These are phyloP conservation scores for Erucastrum elatum DNA, from an alignment of 345 rosid genomes.

Conservation along the genomic window DNA sequence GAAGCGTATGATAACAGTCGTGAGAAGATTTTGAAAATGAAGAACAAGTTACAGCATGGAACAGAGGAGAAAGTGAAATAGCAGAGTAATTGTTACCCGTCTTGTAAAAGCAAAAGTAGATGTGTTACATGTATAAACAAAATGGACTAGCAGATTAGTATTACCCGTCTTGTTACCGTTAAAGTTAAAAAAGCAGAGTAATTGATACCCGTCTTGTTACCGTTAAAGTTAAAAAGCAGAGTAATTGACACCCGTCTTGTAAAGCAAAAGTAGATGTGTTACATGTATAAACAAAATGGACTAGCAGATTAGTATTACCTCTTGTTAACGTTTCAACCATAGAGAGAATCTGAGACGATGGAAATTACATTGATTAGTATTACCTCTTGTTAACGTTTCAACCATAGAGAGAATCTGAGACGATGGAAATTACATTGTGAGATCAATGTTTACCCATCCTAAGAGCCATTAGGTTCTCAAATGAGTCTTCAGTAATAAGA, in stretches of 20 bases:
- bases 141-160: not conserved
- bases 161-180: not conserved
- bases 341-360: too few species aligned
- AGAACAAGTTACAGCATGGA: conserved; percentile 17
- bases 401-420: too few species aligned
- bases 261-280: not conserved
- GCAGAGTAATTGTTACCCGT: not conserved
- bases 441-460: too few species aligned
- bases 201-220: too few species aligned
- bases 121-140: not conserved
- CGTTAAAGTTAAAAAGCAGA: conserved; percentile 8
- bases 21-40: conserved; percentile 18
- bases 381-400: too few species aligned
- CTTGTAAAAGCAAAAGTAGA: not conserved
- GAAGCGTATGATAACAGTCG: not conserved
- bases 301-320: not conserved
- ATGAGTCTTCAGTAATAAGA: too few species aligned
- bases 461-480: too few species aligned
- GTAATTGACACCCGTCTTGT: not conserved
- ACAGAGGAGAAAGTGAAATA: conserved; percentile 11
- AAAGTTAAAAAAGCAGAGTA: too few species aligned
- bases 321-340: too few species aligned
- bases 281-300: not conserved
- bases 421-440: too few species aligned
- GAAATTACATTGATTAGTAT: too few species aligned